Conservation (phyloP, 139 green algal genomes). For the Pleodorina starrii region DNA sequence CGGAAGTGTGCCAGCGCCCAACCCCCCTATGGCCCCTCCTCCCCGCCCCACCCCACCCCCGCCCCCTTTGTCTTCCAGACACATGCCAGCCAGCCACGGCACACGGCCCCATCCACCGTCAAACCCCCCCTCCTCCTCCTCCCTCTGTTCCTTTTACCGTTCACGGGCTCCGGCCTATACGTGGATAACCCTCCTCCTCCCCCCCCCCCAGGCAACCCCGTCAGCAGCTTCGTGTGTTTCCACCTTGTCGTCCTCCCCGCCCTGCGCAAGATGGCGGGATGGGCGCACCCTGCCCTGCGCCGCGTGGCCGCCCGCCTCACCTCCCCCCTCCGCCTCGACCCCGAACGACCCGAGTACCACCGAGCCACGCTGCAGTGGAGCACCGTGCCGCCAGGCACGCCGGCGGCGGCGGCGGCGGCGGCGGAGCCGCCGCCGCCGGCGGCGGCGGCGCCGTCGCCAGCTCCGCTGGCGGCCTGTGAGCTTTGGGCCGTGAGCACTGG, state of each 20-base stretch:
- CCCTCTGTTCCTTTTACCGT: no score
- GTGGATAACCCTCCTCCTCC: no score
- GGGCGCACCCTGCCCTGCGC: conserved; percentile 73
- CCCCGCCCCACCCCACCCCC: not conserved
- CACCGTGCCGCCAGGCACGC: conserved; percentile 27
- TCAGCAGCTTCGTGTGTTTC: conserved; percentile 95
- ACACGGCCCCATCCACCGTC: no score
- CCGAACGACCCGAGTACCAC: conserved; percentile 97
- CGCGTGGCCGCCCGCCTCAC: conserved; percentile 77
- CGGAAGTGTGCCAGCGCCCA: no score
- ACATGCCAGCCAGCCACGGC: no score
- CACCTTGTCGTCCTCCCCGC: conserved; percentile 89
- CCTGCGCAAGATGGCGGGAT: conserved; percentile 88
- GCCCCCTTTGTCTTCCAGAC: no score
- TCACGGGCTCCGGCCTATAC: no score
- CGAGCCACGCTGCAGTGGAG: conserved; percentile 75
- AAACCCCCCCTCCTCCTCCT: no score
- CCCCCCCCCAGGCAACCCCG: conserved; percentile 86
- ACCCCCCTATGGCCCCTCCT: no score
- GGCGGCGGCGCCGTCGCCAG: not conserved
- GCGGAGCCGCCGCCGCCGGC: not conserved
- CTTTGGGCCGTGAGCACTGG: conserved; percentile 87
- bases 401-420: not conserved
- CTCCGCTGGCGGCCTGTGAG: not conserved
- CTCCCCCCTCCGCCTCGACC: conserved; percentile 85